These are phyloP conservation scores for Pulveroboletus sp. DNA, from an alignment of 768 basidiomycete genomes.

Conservation along the genomic window DNA sequence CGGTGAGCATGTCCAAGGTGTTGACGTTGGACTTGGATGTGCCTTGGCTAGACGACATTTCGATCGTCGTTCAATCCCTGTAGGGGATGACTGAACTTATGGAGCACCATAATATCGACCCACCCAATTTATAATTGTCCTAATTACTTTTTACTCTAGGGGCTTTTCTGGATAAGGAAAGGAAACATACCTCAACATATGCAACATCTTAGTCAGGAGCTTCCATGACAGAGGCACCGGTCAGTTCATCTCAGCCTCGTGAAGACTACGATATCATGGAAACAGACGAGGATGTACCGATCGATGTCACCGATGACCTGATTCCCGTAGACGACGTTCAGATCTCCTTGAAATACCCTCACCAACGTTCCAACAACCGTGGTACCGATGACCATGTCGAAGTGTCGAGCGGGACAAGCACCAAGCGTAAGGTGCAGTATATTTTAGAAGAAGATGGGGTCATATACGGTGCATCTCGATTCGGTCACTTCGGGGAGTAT, in stretches of 20 bases:
- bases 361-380: slow-evolving; percentile 25
- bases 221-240: not conserved
- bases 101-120: no score
- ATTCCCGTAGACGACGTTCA: slow-evolving; percentile 21
- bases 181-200: no score
- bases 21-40: slow-evolving; percentile 61
- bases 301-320: slow-evolving; percentile 17
- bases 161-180: slow-evolving; percentile 5
- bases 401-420: slow-evolving; percentile 1
- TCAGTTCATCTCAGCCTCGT: not conserved
- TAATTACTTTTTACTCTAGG: not conserved
- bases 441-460: slow-evolving; percentile 34
- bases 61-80: slow-evolving; percentile 58
- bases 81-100: slow-evolving; percentile 16
- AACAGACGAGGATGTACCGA: slow-evolving; percentile 5
- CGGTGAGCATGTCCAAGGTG: slow-evolving; percentile 48
- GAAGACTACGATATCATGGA: slow-evolving; percentile 33
- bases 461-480: slow-evolving; percentile 72
- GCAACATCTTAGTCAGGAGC: slow-evolving; percentile 5
- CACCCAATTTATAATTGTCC: no score
- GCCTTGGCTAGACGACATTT: slow-evolving; percentile 66
- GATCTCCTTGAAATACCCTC: slow-evolving; percentile 35
- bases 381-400: not conserved
- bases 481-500: slow-evolving; percentile 84
- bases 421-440: slow-evolving; percentile 17